Conservation (phyloP, 169 alveolate genomes). For the Plasmodium cynomolgi region DNA sequence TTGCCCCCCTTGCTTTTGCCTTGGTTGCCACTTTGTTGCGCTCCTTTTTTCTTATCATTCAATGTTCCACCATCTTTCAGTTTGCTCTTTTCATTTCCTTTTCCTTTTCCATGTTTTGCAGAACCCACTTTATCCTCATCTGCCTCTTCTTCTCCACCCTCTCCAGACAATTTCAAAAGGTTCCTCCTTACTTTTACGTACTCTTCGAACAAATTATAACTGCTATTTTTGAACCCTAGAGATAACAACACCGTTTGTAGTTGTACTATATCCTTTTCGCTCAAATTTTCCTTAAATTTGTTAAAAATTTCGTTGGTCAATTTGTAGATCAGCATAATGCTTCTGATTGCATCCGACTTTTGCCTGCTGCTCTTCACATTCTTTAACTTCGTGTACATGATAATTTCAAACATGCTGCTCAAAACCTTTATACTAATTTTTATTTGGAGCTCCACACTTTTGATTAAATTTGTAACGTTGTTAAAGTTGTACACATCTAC, state of each 20-base stretch:
- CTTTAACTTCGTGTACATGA: conserved; percentile 69
- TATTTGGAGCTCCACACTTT: conserved; percentile 47
- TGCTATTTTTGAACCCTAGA: conserved; percentile 78
- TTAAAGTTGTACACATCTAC: conserved; percentile 75
- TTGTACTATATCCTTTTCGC: conserved; percentile 63
- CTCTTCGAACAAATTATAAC: conserved; percentile 81
- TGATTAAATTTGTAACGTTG: conserved; percentile 59
- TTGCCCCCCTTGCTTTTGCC: conserved; percentile 66
- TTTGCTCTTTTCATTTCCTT: conserved; percentile 41
- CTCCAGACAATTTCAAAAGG: conserved; percentile 8
- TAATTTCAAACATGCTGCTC: conserved; percentile 42
- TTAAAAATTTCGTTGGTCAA: conserved; percentile 70
- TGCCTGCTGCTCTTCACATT: conserved; percentile 59
- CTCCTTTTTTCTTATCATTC: conserved; percentile 66
- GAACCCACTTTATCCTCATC: neutral
- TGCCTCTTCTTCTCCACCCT: conserved; percentile 12
- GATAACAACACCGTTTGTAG: conserved; percentile 75
- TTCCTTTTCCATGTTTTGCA: neutral
- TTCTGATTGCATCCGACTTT: conserved; percentile 64
- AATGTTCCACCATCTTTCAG: conserved; percentile 22
- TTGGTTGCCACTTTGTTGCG: conserved; percentile 40
- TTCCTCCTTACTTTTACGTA: conserved; percentile 78
- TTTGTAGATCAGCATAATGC: conserved; percentile 51
- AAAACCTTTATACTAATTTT: conserved; percentile 62
- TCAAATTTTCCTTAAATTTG: conserved; percentile 50